Base-by-base conservation (phyloP, 2,329 filamentous ascomycete species). In the Diaporthe sp. region DNA sequence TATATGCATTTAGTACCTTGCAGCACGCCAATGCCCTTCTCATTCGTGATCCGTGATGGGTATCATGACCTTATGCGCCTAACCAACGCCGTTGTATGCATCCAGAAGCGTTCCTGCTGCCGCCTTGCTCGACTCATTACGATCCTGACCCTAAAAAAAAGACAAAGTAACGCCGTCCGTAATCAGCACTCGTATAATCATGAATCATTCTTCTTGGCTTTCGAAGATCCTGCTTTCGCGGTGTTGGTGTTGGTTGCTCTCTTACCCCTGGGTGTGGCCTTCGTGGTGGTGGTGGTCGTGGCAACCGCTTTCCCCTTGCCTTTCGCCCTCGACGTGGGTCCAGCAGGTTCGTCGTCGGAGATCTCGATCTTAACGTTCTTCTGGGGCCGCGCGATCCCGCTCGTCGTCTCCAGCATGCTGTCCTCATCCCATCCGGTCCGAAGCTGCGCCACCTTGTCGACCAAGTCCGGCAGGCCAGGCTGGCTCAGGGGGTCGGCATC, bases 391-490 rank as follows among this genome's bases (percentile, higher is more conserved):
- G 49, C 17, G 42, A 77, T 75, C 15, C 80, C 80, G 68, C 82
- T 83, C 42, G 83, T 81, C 58, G 80, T 80, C 63, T 78, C 79
- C 49, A 84, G 78, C 76, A 81, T 82, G 22, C 82, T 81, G 39
- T 81, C 80, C 53, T 80, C 78, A 57, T 77, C 76, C 82, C 83
- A 84, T 22, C 76, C 78, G 5, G 80, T 71, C 58, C 78, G 76
- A 61, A 84, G 77, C 73, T 31, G 49, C 49, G 75, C 67, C 12
- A 77, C 77, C 71, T 75, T 75, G 25, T 78, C 75, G 39, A 76
- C 77, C 13, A 78, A 72, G n/a, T 76, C 76, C 13, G 74, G 73
- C 37, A 73, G 34, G 25, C 57, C 57, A 15, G 74, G 70, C 61
- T 63, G 44, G 47, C 73, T 63, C 28, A 61, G 44, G 22, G n/a